Conservation (phyloP, 257 asterid genomes). For the Solanum ahanhuiri region DNA sequence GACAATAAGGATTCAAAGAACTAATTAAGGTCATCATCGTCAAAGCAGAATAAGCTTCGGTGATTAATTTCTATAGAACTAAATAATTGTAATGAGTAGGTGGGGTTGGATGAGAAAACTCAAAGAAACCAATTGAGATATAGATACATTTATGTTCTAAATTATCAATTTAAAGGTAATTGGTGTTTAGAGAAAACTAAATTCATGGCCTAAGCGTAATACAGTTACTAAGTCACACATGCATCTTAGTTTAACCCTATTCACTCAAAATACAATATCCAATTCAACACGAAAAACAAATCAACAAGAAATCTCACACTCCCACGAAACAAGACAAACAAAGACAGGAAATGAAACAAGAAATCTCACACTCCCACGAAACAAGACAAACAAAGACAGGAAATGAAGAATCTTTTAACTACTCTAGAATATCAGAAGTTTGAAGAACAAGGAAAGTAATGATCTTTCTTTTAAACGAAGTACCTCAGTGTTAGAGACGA, state of each 20-base stretch:
- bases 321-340: neutral
- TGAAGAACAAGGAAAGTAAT: neutral
- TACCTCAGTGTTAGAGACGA: neutral
- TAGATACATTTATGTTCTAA: neutral
- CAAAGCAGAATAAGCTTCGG: neutral
- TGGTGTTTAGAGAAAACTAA: neutral
- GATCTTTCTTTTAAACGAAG: neutral
- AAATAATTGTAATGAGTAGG: neutral
- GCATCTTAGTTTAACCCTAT: neutral
- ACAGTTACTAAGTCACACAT: neutral
- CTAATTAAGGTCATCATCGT: neutral
- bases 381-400: too few relatives aligned
- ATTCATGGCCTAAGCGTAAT: neutral
- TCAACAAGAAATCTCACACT: neutral
- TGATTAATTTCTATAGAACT: neutral
- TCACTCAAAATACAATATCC: neutral
- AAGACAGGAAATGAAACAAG: neutral
- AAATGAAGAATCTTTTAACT: neutral
- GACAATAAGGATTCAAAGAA: conserved; percentile 18
- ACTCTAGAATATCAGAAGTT: neutral
- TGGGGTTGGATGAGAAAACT: neutral
- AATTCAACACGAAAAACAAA: neutral
- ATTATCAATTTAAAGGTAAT: neutral
- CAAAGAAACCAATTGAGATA: neutral
- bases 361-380: too few relatives aligned